Evolutionary conservation across 176 grass and related monocot genomes (phyloP), one percentile per base, ranked within the genome.

Genomic region (Hyparrhenia diplandra): DNA sequence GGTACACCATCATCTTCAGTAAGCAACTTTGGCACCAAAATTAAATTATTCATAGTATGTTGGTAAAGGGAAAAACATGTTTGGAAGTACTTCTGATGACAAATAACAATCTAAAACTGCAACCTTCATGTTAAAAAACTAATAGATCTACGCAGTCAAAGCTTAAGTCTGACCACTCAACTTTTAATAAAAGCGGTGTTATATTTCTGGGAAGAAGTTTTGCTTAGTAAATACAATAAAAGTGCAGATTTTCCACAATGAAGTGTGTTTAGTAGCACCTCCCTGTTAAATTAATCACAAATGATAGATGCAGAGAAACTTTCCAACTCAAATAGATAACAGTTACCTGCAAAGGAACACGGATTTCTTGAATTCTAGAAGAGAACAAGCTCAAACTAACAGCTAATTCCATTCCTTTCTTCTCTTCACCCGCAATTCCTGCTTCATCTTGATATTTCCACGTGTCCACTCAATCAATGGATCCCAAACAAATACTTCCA

Each of bases 321-420:
- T 68, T 58, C 18, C 41, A 36, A 69, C 42, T 69, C 25, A 25
- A 88, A 62, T 57, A 80, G 81, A 69, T 18, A 82, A 80, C 4
- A 86, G 63, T 75, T 74, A 98, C 95, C 95, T 94, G 92, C 82
- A 98, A 83, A 85, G 95, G 95, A 92, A 98, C 92, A 73, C 95
- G 92, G 31, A 92, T 94, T 73, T 98, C 95, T 85, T 94, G 95
- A 83, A 98, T 87, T 72, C 95, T 86, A 72, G 95, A 98, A 80
- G 95, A 94, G 84, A 98, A 98, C 70, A 98, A 84, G 77, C 95
- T 98, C 87, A 98, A 88, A 77, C 95, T 98, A 85, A 98, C 95
- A 84, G 95, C 95, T 80, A 94, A 65, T 72, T 98, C 95, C 95
- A 98, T 98, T 80, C 95, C 95, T 87, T 94, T 98, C 79, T 94